Conservation (phyloP, 2,329 filamentous ascomycete genomes). For the Alternaria burnsii region DNA sequence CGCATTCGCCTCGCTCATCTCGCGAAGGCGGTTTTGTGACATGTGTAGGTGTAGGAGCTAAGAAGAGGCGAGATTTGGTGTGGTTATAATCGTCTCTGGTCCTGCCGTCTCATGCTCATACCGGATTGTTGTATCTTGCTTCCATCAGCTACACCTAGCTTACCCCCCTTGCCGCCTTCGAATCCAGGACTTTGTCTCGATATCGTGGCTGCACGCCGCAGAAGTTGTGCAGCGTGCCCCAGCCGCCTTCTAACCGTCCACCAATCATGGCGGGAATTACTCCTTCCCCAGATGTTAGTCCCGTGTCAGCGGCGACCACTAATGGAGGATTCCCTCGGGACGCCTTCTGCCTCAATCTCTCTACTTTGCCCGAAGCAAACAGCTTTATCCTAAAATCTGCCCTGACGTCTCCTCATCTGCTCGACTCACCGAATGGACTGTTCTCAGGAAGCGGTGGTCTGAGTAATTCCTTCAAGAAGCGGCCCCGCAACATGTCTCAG, state of each 20-base stretch:
- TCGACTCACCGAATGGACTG: slow-evolving; percentile 49
- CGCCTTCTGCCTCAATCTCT: slow-evolving; percentile 53
- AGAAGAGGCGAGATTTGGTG: slow-evolving; percentile 29
- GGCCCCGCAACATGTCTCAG: slow-evolving; percentile 55
- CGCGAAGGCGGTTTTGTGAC: slow-evolving; percentile 32
- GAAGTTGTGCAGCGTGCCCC: slow-evolving; percentile 39
- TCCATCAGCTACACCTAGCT: slow-evolving; percentile 9
- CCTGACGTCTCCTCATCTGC: slow-evolving; percentile 50
- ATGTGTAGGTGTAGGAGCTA: slow-evolving; percentile 25
- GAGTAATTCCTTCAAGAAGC: slow-evolving; percentile 47
- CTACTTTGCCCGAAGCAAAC: slow-evolving; percentile 48
- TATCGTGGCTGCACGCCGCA: slow-evolving; percentile 44
- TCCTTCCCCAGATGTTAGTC: slow-evolving; percentile 54
- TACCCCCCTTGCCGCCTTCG: slow-evolving; percentile 12
- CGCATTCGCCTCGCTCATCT: slow-evolving; percentile 47
- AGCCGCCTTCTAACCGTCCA: slow-evolving; percentile 36
- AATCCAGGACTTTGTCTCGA: slow-evolving; percentile 19
- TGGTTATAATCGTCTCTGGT: slow-evolving; percentile 35
- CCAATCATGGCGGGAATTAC: slow-evolving; percentile 53
- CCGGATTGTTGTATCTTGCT: slow-evolving; percentile 1
- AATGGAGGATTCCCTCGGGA: slow-evolving; percentile 51
- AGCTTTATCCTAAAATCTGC: slow-evolving; percentile 50
- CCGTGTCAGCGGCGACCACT: slow-evolving; percentile 53
- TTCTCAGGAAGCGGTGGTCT: slow-evolving; percentile 39
- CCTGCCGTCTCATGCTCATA: slow-evolving; percentile 16